Evolutionary conservation across 2,329 filamentous ascomycete species (phyloP).

Genomic region (Penicillium sp.): DNA sequence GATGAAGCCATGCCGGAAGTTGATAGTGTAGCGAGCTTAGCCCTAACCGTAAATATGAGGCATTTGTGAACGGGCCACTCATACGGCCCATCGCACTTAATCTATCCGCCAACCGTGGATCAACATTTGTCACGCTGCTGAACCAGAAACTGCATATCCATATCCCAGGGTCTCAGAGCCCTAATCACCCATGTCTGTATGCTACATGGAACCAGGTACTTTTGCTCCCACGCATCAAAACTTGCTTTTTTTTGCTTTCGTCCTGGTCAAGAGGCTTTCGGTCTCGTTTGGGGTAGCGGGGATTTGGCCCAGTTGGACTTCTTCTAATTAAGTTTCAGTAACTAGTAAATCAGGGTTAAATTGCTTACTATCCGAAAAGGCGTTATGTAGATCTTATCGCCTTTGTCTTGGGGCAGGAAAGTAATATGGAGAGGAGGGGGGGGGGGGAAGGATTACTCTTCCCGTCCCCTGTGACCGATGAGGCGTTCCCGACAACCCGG

Average conservation of each 20-base stretch:
- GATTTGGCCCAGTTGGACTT: background rate
- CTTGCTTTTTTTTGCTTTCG: background rate
- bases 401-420: background rate
- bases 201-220: background rate
- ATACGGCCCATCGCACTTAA: background rate
- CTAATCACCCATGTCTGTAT: background rate
- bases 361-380: background rate
- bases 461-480: background rate
- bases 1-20: background rate
- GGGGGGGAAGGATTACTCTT: background rate
- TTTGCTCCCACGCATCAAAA: background rate
- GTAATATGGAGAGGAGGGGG: background rate
- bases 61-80: background rate
- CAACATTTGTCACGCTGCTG: background rate
- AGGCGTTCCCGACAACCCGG: slow-evolving; percentile 4
- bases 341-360: background rate
- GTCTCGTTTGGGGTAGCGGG: background rate
- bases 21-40: background rate
- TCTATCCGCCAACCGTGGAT: background rate
- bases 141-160: background rate
- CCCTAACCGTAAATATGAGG: background rate
- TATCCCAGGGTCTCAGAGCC: background rate
- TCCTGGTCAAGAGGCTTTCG: background rate
- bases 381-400: background rate
- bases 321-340: background rate